Conservation (phyloP, 495 filamentous ascomycete species). For the Podospora bellae-mahoneyi region DNA sequence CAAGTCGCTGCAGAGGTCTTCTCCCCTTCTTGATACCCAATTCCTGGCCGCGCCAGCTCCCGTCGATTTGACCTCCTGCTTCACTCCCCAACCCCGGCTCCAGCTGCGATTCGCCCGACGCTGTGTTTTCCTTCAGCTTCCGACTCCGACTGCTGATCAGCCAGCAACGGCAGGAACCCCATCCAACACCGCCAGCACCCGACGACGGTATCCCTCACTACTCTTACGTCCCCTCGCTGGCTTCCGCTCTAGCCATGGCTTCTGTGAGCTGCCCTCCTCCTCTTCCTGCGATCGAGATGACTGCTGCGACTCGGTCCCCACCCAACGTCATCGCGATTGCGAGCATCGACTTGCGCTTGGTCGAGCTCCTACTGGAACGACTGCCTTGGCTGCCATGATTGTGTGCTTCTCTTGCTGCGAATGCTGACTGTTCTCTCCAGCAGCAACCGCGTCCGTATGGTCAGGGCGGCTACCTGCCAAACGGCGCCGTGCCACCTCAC, state of each 20-base stretch:
- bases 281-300: background rate
- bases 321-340: background rate
- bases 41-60: slow-evolving; percentile 16
- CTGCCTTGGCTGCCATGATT: background rate
- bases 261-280: slow-evolving; percentile 28
- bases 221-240: slow-evolving; percentile 2
- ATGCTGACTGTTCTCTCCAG: background rate
- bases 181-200: background rate
- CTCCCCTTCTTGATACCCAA: slow-evolving; percentile 26
- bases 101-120: slow-evolving; percentile 12
- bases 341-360: background rate
- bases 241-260: slow-evolving; percentile 30
- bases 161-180: background rate
- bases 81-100: slow-evolving; percentile 10
- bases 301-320: background rate
- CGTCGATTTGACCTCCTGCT: slow-evolving; percentile 4
- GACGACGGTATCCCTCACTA: slow-evolving; percentile 1
- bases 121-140: slow-evolving; percentile 18
- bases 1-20: background rate
- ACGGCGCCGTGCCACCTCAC: slow-evolving; percentile 48
- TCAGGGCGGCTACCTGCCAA: slow-evolving; percentile 50
- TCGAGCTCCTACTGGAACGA: background rate
- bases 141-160: slow-evolving; percentile 15
- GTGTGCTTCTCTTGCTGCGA: background rate
- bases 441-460: slow-evolving; percentile 45